These are phyloP conservation scores for Macadamia integrifolia DNA, from an alignment of 164 flowering plant genomes.

Conservation along the genomic window DNA sequence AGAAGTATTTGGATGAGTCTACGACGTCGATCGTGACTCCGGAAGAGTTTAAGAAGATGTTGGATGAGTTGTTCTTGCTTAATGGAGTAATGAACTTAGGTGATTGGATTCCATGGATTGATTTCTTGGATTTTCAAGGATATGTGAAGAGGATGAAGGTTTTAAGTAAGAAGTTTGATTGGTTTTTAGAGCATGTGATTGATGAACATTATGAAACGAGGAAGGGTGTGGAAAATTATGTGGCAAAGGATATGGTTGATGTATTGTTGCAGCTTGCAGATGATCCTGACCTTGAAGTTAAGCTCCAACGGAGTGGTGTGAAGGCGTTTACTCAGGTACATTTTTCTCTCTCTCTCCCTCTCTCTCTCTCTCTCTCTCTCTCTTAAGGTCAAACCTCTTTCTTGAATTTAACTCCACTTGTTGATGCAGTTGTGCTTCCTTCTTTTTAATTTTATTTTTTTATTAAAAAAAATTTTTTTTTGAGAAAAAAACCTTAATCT, in stretches of 20 bases:
- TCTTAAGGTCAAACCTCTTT: too few species aligned
- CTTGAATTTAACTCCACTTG: too few species aligned
- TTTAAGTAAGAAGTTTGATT: constrained; percentile 9
- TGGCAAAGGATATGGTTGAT: constrained; percentile 21
- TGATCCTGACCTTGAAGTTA: constrained; percentile 20
- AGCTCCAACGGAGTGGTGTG: constrained; percentile 12
- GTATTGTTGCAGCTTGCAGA: constrained; percentile 19
- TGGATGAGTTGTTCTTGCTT: too few species aligned
- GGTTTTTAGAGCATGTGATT: constrained; percentile 16
- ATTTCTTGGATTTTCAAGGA: constrained; percentile 20
- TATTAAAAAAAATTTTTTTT: too few species aligned
- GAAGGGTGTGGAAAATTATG: neutral
- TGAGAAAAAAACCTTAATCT: too few species aligned
- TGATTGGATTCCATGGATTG: constrained; percentile 9
- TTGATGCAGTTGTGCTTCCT: too few species aligned
- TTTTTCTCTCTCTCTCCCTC: too few species aligned
- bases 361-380: too few species aligned
- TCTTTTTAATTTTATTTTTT: too few species aligned
- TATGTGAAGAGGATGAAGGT: constrained; percentile 23
- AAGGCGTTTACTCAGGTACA: constrained; percentile 12
- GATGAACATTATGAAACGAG: constrained; percentile 13
- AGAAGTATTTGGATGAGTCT: constrained; percentile 18
- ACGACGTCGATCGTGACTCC: neutral
- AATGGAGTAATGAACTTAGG: too few species aligned
- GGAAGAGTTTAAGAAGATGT: too few species aligned